Evolutionary conservation across 1,284 basidiomycete species (phyloP), one percentile per base, ranked within the genome.

Genomic region (Rugiboletus extremiorientalis): DNA sequence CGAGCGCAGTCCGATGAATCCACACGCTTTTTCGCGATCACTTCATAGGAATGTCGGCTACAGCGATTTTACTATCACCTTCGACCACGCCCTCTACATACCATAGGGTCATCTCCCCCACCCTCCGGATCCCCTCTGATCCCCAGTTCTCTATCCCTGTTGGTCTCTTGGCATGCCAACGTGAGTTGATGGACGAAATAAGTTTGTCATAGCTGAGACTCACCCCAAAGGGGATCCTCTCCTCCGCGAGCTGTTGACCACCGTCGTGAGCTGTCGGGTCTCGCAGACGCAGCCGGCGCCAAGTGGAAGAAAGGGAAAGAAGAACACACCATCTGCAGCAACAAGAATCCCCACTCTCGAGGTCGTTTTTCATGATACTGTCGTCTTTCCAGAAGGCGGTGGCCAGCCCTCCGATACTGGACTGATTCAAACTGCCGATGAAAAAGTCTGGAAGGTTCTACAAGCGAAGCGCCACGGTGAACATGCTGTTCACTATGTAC

Each of bases 301-400:
- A 16, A 70, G 73, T n/a, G 67, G 72, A 25, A 81, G 82, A 66
- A 84, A 82, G 56, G 72, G 74, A 33, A 72, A 74, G 47, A 80
- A 79, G 67, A 70, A 72, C 8, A 63, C 67, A 15, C 62, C 77
- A 14, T 76, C 79, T 16, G 69, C 75, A 34, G 63, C 79, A n/a
- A 76, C 79, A 3, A 71, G 67, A 16, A 77, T 75, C 46, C 79
- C 82, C 8, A 71, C 84, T 20, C 74, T 88, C 34, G 83, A 88
- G 62, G 76, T 95, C 6, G 79, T 89, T 60, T 74, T 92, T 40
- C 84, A 88, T 58, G 93, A 95, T 70, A 94, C 91, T 2, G 79
- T 92, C n/a, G 81, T 94, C 44, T 95, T 95, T 67, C 93, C 93
- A 0, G 93, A 95, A 74, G 91, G 92, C 16, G 93, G 93, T 18